These are phyloP conservation scores for Penicillium canariense DNA, from an alignment of 495 filamentous ascomycete species.

Conservation along the genomic window DNA sequence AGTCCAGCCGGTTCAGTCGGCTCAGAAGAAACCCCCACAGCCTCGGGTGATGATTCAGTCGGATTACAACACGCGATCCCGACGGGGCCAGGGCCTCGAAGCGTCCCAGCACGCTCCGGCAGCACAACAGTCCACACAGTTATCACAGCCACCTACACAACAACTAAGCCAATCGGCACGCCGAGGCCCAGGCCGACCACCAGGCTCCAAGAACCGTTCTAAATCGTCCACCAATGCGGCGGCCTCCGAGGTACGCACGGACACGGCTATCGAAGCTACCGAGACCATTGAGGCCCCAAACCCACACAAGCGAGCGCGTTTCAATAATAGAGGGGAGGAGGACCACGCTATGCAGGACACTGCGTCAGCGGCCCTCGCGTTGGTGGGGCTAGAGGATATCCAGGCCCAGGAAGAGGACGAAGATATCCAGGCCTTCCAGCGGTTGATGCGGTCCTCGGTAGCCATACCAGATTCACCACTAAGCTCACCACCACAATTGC, in stretches of 20 bases:
- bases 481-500: too few species aligned
- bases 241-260: neutral
- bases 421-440: too few species aligned
- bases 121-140: too few species aligned
- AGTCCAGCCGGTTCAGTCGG: neutral
- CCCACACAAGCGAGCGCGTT: neutral
- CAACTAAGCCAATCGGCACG: neutral
- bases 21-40: neutral
- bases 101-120: neutral
- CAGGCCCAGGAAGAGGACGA: too few species aligned
- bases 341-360: neutral
- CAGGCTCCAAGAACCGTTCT: neutral
- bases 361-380: too few species aligned
- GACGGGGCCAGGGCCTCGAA: neutral
- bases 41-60: neutral
- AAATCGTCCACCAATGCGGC: neutral
- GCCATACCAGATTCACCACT: too few species aligned
- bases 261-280: neutral
- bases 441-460: too few species aligned
- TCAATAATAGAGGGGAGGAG: neutral
- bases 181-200: neutral
- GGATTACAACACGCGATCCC: neutral
- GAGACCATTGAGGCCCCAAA: neutral
- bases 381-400: too few species aligned
- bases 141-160: neutral